phyloP scores from a whole-genome alignment of 371 early-diverging fungal genomes.

The Mucor indicus region DNA sequence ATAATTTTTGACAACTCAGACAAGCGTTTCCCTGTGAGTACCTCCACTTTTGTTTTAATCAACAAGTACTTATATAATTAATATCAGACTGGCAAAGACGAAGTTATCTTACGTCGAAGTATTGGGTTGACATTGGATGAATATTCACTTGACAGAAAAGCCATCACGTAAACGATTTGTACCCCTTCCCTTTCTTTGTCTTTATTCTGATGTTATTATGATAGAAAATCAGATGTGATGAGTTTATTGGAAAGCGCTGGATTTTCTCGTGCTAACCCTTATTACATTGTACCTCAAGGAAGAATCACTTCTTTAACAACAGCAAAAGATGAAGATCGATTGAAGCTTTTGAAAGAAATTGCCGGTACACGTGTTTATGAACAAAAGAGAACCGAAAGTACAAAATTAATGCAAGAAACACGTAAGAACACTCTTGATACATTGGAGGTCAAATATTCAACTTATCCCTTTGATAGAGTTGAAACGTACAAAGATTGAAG shows the following conservation, averaged over 20 bases:
- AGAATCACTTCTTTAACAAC: constrained; percentile 93
- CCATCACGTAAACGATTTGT: constrained; percentile 58
- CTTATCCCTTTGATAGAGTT: constrained; percentile 51
- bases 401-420: constrained; percentile 93
- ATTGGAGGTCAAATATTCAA: background rate
- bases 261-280: constrained; percentile 97
- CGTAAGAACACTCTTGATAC: constrained; percentile 47
- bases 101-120: constrained; percentile 88
- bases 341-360: constrained; percentile 94
- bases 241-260: constrained; percentile 97
- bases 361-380: constrained; percentile 99
- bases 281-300: constrained; percentile 99
- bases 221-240: constrained; percentile 88
- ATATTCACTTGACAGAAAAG: constrained; percentile 94
- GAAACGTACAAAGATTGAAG: constrained; percentile 89
- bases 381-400: constrained; percentile 85
- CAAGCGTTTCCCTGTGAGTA: constrained; percentile 86
- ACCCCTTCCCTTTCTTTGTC: background rate
- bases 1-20: constrained; percentile 96
- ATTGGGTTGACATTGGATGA: constrained; percentile 97
- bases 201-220: constrained; percentile 1
- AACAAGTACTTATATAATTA: background rate
- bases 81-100: constrained; percentile 80
- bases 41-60: background rate
- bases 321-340: constrained; percentile 88